Conservation (phyloP, 2,329 filamentous ascomycete genomes). For the Paracamarosporium sp. region DNA sequence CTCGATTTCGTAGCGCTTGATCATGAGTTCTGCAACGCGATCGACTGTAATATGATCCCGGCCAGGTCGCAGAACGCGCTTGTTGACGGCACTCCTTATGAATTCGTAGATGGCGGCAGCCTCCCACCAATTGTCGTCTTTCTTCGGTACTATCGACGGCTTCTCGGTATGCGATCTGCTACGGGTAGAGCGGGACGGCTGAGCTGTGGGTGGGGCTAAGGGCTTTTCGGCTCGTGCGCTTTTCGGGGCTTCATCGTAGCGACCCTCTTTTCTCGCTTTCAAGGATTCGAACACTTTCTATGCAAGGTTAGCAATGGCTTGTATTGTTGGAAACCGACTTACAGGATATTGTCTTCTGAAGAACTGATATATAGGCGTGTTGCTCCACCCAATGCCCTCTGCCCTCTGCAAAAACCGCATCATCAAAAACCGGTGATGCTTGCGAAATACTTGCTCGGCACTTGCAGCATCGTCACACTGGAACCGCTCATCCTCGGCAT, state of each 20-base stretch:
- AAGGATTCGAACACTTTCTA: slow-evolving; percentile 40
- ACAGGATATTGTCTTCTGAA: slow-evolving; percentile 48
- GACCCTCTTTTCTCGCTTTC: slow-evolving; percentile 40
- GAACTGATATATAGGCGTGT: slow-evolving; percentile 51
- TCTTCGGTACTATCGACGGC: slow-evolving; percentile 33
- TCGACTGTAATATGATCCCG: slow-evolving; percentile 41
- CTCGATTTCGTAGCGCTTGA: slow-evolving; percentile 47
- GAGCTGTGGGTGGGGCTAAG: slow-evolving; percentile 8
- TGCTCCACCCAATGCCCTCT: slow-evolving; percentile 53
- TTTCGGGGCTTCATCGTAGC: slow-evolving; percentile 21
- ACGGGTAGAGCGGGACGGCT: slow-evolving; percentile 5
- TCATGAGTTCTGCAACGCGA: slow-evolving; percentile 40
- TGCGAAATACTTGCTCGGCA: slow-evolving; percentile 39
- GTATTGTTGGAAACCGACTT: slow-evolving; percentile 4
- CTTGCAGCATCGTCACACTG: slow-evolving; percentile 27
- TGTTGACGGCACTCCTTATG: slow-evolving; percentile 47
- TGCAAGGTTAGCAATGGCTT: slow-evolving; percentile 12
- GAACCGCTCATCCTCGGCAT: slow-evolving; percentile 43
- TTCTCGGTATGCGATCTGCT: slow-evolving; percentile 16
- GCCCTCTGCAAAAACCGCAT: slow-evolving; percentile 53
- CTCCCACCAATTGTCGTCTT: slow-evolving; percentile 50
- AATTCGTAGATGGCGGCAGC: slow-evolving; percentile 47
- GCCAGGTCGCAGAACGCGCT: slow-evolving; percentile 33
- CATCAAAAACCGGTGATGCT: slow-evolving; percentile 52
- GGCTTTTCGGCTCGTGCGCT: slow-evolving; percentile 16